Base-by-base conservation (phyloP, 805 yeast species). In the Saccharomycopsis vini region DNA sequence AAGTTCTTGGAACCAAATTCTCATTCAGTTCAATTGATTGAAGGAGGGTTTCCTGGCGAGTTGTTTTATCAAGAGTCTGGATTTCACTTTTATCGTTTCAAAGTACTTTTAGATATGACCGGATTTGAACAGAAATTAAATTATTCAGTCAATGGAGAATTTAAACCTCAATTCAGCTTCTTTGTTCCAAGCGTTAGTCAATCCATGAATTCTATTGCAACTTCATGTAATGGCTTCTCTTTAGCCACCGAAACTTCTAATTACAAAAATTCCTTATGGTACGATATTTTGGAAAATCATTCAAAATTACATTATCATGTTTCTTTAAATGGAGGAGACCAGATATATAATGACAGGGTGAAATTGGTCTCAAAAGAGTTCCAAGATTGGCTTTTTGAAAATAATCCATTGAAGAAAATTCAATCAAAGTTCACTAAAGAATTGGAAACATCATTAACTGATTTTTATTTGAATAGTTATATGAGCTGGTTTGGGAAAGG, bases 321-420 rank as follows among this genome's bases (percentile, higher is more conserved):
- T 3, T 89, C 90, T 95, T 67, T 92, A 23, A 97, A 97, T 23
- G 97, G 97, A 42, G 98, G 98, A 26, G 98, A 90, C 62, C 98
- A 90, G 63, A 72, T 90, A 40, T 90, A 90, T 60, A 78, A 89
- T 42, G 98, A 90, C 62, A 70, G 86, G 1, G 77, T 90, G 52
- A 83, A 81, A 59, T 51, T 70, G 18, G 67, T 74, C 18, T 75
- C 81, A 13, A 56, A 69, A 39, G 58, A 58, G 5, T 74, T 83
- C 52, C 59, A 69, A 47, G 59, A 73, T 24, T 88, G 97, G 95
- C 59, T 76, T 23, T 56, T 67, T 23, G 77, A 75, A 49, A 69
- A 66, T 44, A 73, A 69, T 47, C 62, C 77, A 7, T 55, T 64
- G 24, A 63, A 67, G 51, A 79, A 75, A 52, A 60, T 60, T 29